Conservation (phyloP, 2,329 filamentous ascomycete species). For the Metarhizium humberi region DNA sequence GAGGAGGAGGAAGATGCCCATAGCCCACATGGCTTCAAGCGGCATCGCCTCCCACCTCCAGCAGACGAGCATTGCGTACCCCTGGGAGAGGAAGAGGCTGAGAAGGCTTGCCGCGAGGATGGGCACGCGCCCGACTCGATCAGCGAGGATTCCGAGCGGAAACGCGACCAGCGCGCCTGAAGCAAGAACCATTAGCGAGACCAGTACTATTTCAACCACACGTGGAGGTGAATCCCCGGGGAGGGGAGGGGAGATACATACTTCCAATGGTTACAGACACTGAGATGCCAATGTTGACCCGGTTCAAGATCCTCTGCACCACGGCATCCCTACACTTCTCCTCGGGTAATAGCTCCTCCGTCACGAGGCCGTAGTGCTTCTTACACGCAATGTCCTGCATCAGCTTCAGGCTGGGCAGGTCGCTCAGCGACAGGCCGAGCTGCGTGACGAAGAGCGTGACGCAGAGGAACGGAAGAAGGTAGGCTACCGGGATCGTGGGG, state of each 20-base stretch:
- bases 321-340: slow-evolving; percentile 10
- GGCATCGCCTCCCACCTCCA: slow-evolving; percentile 12
- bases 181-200: background rate
- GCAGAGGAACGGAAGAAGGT: slow-evolving; percentile 14
- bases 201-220: too few species aligned
- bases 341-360: slow-evolving; percentile 9
- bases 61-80: slow-evolving; percentile 12
- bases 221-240: too few species aligned
- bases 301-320: slow-evolving; percentile 15
- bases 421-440: slow-evolving; percentile 14
- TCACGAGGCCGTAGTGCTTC: slow-evolving; percentile 1
- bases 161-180: slow-evolving; percentile 14
- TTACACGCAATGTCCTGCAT: slow-evolving; percentile 18
- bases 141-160: slow-evolving; percentile 14
- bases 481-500: slow-evolving; percentile 8
- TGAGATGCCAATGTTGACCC: slow-evolving; percentile 12
- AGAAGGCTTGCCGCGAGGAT: slow-evolving; percentile 15
- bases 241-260: background rate
- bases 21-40: slow-evolving; percentile 15
- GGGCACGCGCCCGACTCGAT: slow-evolving; percentile 15
- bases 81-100: slow-evolving; percentile 14
- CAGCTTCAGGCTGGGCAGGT: slow-evolving; percentile 12
- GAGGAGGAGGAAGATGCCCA: slow-evolving; percentile 13
- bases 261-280: slow-evolving; percentile 13
- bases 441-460: slow-evolving; percentile 15